Percentiles rank a stretch among this genome's conserved stretches.
These are phyloP conservation scores for Macrophomina pseudophaseolina DNA, from an alignment of 2,329 filamentous ascomycete genomes.

Conservation along the genomic window DNA sequence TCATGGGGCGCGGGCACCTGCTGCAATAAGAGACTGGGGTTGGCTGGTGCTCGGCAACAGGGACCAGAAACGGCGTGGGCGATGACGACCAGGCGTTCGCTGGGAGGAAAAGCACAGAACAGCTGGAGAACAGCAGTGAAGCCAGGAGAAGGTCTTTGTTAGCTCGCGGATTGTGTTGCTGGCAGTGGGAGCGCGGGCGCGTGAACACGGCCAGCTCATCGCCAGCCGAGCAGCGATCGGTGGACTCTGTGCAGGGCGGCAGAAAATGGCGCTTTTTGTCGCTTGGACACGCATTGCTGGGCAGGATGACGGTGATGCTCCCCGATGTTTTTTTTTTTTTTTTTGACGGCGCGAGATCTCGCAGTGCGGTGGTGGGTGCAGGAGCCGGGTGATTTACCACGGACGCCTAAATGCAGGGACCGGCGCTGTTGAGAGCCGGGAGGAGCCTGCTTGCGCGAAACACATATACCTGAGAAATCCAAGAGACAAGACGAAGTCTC, in stretches of 20 bases:
- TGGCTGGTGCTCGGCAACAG: conserved; percentile 13
- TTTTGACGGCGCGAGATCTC: background rate
- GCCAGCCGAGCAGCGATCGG: background rate
- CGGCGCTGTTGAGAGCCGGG: conserved; percentile 2
- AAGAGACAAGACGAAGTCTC: background rate
- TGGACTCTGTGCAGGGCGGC: background rate
- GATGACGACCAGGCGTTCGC: conserved; percentile 9
- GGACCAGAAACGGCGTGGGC: conserved; percentile 7
- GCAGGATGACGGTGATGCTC: background rate
- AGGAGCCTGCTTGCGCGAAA: conserved; percentile 7
- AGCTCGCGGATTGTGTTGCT: background rate
- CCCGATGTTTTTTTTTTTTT: background rate
- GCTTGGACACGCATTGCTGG: background rate
- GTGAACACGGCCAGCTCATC: conserved; percentile 10
- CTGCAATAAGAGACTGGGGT: background rate
- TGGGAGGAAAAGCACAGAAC: conserved; percentile 13
- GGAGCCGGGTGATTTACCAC: conserved; percentile 15
- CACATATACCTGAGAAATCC: background rate
- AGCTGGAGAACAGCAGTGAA: conserved; percentile 12
- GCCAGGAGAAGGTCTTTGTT: conserved; percentile 14
- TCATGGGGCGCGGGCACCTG: conserved; percentile 8
- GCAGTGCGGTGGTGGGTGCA: conserved; percentile 11
- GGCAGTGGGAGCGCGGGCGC: background rate
- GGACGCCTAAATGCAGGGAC: conserved; percentile 20
- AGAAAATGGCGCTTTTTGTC: background rate